A percentile compares a stretch with the other conserved stretches of the same genome.
phyloP scores from a whole-genome alignment of 2,329 filamentous ascomycete species.

The Bimuria novae-zelandiae region DNA sequence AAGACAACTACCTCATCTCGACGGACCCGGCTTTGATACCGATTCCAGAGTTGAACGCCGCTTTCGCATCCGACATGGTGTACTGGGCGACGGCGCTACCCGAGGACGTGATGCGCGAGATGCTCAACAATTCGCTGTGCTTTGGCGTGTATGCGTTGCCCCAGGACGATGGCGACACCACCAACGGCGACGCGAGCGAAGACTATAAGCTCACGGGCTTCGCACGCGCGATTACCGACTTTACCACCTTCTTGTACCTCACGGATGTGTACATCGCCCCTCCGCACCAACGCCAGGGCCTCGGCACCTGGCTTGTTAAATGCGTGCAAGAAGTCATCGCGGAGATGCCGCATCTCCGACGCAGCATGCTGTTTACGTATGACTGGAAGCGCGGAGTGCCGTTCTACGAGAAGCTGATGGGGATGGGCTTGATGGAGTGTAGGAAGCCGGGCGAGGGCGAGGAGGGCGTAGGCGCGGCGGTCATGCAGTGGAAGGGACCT shows the following conservation, averaged over 20 bases:
- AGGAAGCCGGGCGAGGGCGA: background rate
- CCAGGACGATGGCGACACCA: too few species aligned
- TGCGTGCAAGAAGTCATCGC: constrained; percentile 16
- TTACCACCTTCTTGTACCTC: constrained; percentile 12
- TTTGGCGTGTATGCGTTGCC: constrained; percentile 10
- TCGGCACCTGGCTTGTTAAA: constrained; percentile 13
- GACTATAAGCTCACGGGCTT: constrained; percentile 9
- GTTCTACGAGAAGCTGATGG: constrained; percentile 17
- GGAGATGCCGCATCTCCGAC: constrained; percentile 12
- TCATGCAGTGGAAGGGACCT: constrained; percentile 13
- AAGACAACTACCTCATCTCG: constrained; percentile 14
- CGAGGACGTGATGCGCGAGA: constrained; percentile 10
- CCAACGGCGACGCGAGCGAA: background rate
- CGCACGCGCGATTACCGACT: constrained; percentile 17
- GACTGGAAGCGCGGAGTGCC: constrained; percentile 16
- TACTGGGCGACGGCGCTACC: constrained; percentile 15
- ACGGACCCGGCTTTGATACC: constrained; percentile 9
- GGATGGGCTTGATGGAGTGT: constrained; percentile 9
- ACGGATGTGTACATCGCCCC: constrained; percentile 18
- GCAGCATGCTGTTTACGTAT: constrained; percentile 14
- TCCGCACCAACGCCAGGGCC: constrained; percentile 8
- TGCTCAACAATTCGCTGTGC: constrained; percentile 12
- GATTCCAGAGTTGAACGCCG: constrained; percentile 10
- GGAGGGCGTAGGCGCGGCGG: background rate
- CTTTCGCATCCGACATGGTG: constrained; percentile 12